A percentile compares a stretch with the other conserved stretches of the same genome.
These are phyloP conservation scores for Magnolia officinalis DNA, from an alignment of 164 flowering plant genomes.

Conservation along the genomic window DNA sequence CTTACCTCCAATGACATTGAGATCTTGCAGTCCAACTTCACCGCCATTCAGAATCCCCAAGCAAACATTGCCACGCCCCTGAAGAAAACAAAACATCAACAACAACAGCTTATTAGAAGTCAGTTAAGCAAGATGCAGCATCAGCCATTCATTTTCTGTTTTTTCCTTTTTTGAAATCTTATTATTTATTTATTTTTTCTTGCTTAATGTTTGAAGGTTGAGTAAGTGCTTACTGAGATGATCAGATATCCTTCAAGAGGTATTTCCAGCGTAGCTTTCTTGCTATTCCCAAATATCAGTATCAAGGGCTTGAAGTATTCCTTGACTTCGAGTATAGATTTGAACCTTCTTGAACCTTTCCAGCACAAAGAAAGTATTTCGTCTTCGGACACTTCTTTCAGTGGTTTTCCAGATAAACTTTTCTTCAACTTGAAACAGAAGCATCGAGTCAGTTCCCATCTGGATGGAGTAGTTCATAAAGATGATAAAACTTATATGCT, in stretches of 20 bases:
- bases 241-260: constrained; percentile 78
- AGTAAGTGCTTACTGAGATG: constrained; percentile 45
- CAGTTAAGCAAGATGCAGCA: too few species aligned
- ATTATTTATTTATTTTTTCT: neutral
- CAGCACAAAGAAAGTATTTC: constrained; percentile 72
- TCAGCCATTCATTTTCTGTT: neutral
- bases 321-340: constrained; percentile 50
- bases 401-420: constrained; percentile 48
- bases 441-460: neutral
- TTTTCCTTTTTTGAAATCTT: neutral
- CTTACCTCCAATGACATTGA: constrained; percentile 77
- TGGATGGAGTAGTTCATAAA: neutral
- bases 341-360: constrained; percentile 68
- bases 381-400: constrained; percentile 48
- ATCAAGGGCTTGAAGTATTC: constrained; percentile 52
- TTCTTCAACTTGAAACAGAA: constrained; percentile 47
- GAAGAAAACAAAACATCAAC: constrained; percentile 8
- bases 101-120: too few species aligned
- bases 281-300: constrained; percentile 44
- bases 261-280: constrained; percentile 49
- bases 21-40: constrained; percentile 45
- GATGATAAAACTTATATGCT: neutral
- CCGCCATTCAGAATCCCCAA: constrained; percentile 76
- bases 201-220: neutral
- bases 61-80: constrained; percentile 77